These are phyloP conservation scores for Thermochaetoides thermophila DNA, from an alignment of 495 filamentous ascomycete genomes.

Conservation along the genomic window DNA sequence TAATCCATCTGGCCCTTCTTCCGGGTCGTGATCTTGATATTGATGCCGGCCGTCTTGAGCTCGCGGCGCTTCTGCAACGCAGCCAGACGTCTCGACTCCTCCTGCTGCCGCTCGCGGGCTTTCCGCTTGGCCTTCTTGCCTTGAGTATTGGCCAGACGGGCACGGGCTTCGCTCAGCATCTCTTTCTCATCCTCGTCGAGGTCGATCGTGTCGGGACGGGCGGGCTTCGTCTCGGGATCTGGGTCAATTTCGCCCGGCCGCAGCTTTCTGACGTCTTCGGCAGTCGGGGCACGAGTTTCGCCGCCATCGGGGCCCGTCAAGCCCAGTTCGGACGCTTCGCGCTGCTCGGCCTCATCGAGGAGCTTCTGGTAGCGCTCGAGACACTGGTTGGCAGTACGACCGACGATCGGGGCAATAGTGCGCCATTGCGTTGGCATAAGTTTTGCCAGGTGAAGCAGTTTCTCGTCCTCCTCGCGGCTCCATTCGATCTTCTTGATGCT, in stretches of 20 bases:
- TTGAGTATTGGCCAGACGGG: conserved; percentile 90
- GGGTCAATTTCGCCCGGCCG: conserved; percentile 90
- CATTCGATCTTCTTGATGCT: conserved; percentile 97
- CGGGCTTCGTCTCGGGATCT: conserved; percentile 90
- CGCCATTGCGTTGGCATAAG: conserved; percentile 99
- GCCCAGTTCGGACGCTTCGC: conserved; percentile 66
- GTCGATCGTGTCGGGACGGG: conserved; percentile 93
- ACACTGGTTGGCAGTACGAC: conserved; percentile 90
- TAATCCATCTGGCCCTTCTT: conserved; percentile 98
- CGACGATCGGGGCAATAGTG: conserved; percentile 93
- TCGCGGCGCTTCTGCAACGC: conserved; percentile 89
- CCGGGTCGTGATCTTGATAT: conserved; percentile 85
- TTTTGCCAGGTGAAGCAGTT: conserved; percentile 87
- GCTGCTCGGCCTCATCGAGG: conserved; percentile 86
- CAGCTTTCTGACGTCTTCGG: conserved; percentile 82
- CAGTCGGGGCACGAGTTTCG: conserved; percentile 75
- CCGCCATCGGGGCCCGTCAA: conserved; percentile 76
- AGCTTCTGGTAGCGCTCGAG: conserved; percentile 93
- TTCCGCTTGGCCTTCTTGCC: conserved; percentile 99
- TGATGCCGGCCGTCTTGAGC: conserved; percentile 93
- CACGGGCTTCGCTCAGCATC: conserved; percentile 95
- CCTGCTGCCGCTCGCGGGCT: conserved; percentile 85
- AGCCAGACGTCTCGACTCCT: conserved; percentile 81
- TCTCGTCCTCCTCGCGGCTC: conserved; percentile 98
- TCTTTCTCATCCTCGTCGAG: conserved; percentile 98